Evolutionary conservation across 1,284 basidiomycete genomes (phyloP), one percentile per base, ranked within the genome.

Genomic region (Ganoderma lingzhi): DNA sequence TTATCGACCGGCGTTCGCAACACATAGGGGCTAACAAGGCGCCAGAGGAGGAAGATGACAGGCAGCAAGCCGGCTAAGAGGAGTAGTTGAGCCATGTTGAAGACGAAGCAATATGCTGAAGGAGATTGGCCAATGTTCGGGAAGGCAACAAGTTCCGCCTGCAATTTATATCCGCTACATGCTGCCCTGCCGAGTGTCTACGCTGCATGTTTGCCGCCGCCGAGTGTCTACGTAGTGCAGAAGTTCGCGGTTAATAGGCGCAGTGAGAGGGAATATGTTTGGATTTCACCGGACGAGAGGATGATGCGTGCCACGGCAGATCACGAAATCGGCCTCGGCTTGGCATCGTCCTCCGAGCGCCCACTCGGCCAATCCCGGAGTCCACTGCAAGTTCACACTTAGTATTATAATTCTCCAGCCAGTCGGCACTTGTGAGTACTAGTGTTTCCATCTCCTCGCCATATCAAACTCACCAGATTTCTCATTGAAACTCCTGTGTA

Each of bases 1-100:
- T 56, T 70, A 32, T 67, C 65, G 12, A 70, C 8, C 9, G 65
- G 62, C 15, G 69, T 64, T 32, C 55, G 64, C 1, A 60, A 17
- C 32, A 70, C 39, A 45, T 67, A 64, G 17, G 58, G 32, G 28
- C 68, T 61, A 3, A 66, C 15, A 8, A 66, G 42, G 3, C 55
- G 51, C 68, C 64, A 66, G 0, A 64, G 23, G 4, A 65, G 55
- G 28, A 30, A 32, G 42, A 41, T 15, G 35, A 42, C 51, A 30
- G 35, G n/a, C 0, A 53, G 56, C 0, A 55, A 45, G 5, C 28
- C 32, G 23, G 35, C n/a, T n/a, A 55, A n/a, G 23, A 55, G 3
- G n/a, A 63, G 35, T 2, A 55, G 32, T 39, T 59, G 56, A 35
- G 35, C 12, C 56, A 59, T 59, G 35, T 35, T 28, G 23, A 19